Percentiles rank a stretch among this genome's conserved stretches.
Evolutionary conservation across 768 basidiomycete species (phyloP).

Genomic region (Leucocoprinus birnbaumii): DNA sequence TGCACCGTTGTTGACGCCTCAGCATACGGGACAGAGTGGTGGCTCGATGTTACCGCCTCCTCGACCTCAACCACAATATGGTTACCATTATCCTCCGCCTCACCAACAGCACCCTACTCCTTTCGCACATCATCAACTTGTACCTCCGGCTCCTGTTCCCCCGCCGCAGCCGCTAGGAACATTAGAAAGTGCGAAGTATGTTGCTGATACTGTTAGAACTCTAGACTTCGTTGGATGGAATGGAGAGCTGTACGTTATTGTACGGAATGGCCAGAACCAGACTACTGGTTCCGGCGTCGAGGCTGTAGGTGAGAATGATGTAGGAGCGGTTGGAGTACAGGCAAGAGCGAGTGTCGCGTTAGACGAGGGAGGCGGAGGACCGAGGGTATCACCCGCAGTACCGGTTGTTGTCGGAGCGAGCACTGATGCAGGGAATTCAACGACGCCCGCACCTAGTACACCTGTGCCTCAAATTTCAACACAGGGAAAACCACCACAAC

Average conservation of each 20-base stretch:
- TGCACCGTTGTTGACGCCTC: too few species aligned
- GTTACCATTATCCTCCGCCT: background rate
- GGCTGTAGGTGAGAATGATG: too few species aligned
- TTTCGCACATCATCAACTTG: background rate
- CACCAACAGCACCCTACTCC: background rate
- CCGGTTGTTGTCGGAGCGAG: too few species aligned
- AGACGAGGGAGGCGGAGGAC: background rate
- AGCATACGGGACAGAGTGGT: background rate
- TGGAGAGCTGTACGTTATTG: constrained; percentile 67
- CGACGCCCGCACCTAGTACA: background rate
- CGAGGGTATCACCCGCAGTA: too few species aligned
- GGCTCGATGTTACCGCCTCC: background rate
- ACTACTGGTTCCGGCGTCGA: too few species aligned
- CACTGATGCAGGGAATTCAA: too few species aligned
- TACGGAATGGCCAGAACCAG: constrained; percentile 31
- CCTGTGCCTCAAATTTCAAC: too few species aligned
- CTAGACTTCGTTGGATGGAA: constrained; percentile 75
- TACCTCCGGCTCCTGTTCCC: background rate
- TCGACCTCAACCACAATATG: background rate
- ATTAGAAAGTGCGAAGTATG: constrained; percentile 39
- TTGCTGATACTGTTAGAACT: constrained; percentile 47
- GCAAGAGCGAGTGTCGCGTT: background rate
- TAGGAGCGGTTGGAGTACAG: too few species aligned
- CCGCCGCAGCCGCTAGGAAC: background rate
- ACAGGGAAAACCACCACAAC: too few species aligned